These are phyloP conservation scores for Epichloe sylvatica DNA, from an alignment of 2,329 filamentous ascomycete species.

Conservation along the genomic window DNA sequence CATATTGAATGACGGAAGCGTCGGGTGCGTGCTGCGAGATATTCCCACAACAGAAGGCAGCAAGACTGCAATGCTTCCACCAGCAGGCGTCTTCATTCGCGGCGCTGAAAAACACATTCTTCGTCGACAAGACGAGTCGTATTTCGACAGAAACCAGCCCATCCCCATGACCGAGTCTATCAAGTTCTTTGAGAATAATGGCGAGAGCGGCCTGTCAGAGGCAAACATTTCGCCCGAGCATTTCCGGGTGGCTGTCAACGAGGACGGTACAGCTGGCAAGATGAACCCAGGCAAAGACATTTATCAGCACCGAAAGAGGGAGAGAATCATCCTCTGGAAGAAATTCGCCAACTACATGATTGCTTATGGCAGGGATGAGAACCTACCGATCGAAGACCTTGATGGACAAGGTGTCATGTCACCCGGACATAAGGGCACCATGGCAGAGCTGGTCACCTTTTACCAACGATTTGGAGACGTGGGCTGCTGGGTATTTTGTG, in stretches of 20 bases:
- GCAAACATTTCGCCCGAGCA: slow-evolving; percentile 51
- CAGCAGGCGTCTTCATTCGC: slow-evolving; percentile 57
- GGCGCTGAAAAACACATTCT: slow-evolving; percentile 59
- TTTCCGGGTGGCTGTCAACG: slow-evolving; percentile 40
- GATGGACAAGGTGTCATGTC: slow-evolving; percentile 25
- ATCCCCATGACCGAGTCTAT: slow-evolving; percentile 49
- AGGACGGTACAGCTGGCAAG: slow-evolving; percentile 47
- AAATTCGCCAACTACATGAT: slow-evolving; percentile 66
- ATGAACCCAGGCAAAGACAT: slow-evolving; percentile 49
- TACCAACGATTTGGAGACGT: slow-evolving; percentile 73
- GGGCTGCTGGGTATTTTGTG: slow-evolving; percentile 67
- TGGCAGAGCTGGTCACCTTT: slow-evolving; percentile 55
- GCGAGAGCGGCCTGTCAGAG: slow-evolving; percentile 46
- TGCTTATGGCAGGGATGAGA: slow-evolving; percentile 58
- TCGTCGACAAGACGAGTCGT: slow-evolving; percentile 41
- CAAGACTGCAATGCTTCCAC: slow-evolving; percentile 42
- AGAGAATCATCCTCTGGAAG: slow-evolving; percentile 55
- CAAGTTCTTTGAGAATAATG: slow-evolving; percentile 62
- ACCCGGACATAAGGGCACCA: slow-evolving; percentile 22
- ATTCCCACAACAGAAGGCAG: slow-evolving; percentile 38
- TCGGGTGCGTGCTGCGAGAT: slow-evolving; percentile 54
- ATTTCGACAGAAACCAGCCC: slow-evolving; percentile 44
- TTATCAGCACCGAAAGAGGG: slow-evolving; percentile 51
- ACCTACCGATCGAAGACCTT: slow-evolving; percentile 33
- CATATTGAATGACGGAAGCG: slow-evolving; percentile 67